Conservation (phyloP, 495 filamentous ascomycete genomes). For the Neurospora hispaniola region DNA sequence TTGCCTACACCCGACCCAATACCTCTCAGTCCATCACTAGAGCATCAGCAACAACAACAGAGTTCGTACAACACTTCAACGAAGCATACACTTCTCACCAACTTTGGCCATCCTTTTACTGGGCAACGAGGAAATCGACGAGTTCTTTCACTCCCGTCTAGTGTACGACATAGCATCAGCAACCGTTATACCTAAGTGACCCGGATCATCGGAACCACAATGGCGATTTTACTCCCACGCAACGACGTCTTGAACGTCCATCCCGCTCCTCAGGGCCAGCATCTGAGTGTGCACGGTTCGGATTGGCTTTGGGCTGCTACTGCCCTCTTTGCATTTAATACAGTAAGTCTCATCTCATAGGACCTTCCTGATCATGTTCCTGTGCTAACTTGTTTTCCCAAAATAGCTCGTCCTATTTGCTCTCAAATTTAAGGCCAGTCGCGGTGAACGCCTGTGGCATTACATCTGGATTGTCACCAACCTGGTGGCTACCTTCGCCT, state of each 20-base stretch:
- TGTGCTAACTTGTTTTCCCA: background rate
- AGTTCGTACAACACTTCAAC: background rate
- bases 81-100: background rate
- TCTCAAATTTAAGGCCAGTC: conserved; percentile 27
- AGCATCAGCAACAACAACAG: background rate
- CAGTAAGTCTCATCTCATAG: conserved; percentile 15
- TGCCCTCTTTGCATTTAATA: conserved; percentile 31
- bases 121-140: background rate
- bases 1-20: background rate
- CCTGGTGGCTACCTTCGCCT: conserved; percentile 35
- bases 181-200: background rate
- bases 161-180: background rate
- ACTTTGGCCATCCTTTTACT: background rate
- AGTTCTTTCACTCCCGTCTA: background rate
- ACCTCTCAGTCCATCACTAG: background rate
- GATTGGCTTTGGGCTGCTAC: conserved; percentile 38
- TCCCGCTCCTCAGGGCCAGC: conserved; percentile 28
- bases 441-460: conserved; percentile 43
- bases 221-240: conserved; percentile 12
- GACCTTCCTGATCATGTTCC: background rate
- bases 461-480: conserved; percentile 40
- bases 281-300: conserved; percentile 32
- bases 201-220: background rate
- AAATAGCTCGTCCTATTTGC: conserved; percentile 23
- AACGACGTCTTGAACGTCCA: conserved; percentile 37